phyloP scores from a whole-genome alignment of 192 early-diverging fungal species.

The Linnemannia schmuckeri region DNA sequence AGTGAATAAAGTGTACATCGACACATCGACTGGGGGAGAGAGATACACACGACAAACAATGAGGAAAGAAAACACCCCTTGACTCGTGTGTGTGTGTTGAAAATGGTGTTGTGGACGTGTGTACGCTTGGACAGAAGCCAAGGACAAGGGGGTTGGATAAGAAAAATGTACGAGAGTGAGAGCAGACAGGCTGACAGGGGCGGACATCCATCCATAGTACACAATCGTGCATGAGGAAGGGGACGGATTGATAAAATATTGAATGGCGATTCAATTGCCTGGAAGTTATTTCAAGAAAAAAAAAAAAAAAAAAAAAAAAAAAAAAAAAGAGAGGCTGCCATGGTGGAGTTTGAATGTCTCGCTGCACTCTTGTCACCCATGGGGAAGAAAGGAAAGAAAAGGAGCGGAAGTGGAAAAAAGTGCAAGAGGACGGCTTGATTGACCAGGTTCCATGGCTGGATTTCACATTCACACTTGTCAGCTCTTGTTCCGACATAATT shows the following conservation, averaged over 20 bases:
- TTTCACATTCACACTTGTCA: neutral
- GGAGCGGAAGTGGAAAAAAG: neutral
- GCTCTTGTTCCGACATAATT: neutral
- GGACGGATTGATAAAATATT: neutral
- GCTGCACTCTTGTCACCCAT: neutral
- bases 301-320: no score
- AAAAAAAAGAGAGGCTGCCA: neutral
- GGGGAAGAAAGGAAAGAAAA: neutral
- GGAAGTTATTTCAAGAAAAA: neutral
- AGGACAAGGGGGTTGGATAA: neutral
- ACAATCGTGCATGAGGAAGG: slow-evolving; percentile 1
- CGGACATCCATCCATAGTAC: neutral
- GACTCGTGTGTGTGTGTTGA: neutral
- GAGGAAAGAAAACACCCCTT: neutral
- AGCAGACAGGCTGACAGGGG: neutral
- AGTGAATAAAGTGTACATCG: neutral
- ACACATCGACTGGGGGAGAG: neutral
- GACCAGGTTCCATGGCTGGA: neutral
- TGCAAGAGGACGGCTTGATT: neutral
- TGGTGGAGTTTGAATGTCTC: neutral
- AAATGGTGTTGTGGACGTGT: neutral
- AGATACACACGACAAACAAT: neutral
- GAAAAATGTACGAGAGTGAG: neutral
- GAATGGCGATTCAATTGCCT: neutral
- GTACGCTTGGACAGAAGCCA: neutral